Percentiles rank a stretch among this genome's conserved stretches.
phyloP scores from a whole-genome alignment of 371 early-diverging fungal species.

The Actinomortierella wolfii region DNA sequence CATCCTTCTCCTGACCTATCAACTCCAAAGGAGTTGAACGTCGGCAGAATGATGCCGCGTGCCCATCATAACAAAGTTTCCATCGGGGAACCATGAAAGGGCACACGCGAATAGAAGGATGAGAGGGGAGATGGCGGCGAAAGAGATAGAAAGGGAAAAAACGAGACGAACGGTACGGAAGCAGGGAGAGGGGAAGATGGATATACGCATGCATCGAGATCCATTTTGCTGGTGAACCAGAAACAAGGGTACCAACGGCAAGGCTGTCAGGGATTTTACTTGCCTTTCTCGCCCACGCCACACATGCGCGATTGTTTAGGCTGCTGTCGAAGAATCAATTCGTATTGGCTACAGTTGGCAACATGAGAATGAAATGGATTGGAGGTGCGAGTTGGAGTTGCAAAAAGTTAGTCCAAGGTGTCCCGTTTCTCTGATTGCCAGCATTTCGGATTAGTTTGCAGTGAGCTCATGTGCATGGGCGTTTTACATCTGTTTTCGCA shows the following conservation, averaged over 20 bases:
- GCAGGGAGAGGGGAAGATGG: not conserved
- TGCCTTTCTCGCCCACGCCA: conserved; percentile 91
- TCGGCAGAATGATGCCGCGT: not conserved
- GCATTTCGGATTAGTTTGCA: too few relatives aligned
- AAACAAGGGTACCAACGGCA: too few relatives aligned
- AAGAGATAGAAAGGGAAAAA: not conserved
- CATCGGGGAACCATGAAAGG: not conserved
- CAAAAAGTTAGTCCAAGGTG: too few relatives aligned
- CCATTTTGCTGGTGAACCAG: too few relatives aligned
- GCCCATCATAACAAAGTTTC: too few relatives aligned
- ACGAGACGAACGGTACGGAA: not conserved
- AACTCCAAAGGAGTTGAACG: not conserved
- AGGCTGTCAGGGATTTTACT: conserved; percentile 13
- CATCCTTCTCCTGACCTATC: not conserved
- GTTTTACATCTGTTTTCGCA: conserved; percentile 62
- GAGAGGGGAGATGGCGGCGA: not conserved
- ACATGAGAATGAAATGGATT: too few relatives aligned
- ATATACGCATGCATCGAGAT: not conserved
- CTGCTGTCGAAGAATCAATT: conserved; percentile 84
- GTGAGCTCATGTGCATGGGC: too few relatives aligned
- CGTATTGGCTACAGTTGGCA: conserved; percentile 56
- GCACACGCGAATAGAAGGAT: not conserved
- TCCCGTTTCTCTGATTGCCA: too few relatives aligned
- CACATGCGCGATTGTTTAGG: conserved; percentile 94
- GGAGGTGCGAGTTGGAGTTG: conserved; percentile 1